Evolutionary conservation across 2,329 filamentous ascomycete genomes (phyloP), one percentile per base, ranked within the genome.

Genomic region (Colletotrichum gloeosporioides): DNA sequence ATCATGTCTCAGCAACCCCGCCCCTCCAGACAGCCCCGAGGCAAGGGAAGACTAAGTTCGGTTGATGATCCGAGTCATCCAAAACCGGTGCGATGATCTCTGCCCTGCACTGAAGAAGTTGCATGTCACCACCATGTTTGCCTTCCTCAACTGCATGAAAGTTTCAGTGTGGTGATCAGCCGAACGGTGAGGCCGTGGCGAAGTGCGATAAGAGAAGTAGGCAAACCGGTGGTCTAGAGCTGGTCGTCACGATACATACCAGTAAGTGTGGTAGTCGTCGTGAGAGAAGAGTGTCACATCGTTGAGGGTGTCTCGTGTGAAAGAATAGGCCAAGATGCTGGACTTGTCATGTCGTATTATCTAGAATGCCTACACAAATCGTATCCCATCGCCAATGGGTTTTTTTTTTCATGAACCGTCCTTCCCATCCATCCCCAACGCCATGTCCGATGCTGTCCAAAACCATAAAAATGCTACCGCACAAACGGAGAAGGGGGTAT

Each of bases 401-500:
- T 44, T 18, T 44, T 57, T 4, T 59, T 25, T 59, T 59, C n/a
- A 36, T 36, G 22, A 36, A 7, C 18, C 15, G 15, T n/a, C 59
- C 31, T 8, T 32, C 12, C 31, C 15, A 29, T 31, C 13, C 36
- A 16, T 18, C 7, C 9, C 18, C 22, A 61, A 22, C 49, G 53
- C 66, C 66, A 9, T 61, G 13, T 22, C 32, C 53, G 61, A 66
- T 66, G 63, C 39, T 53, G 0, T 31, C 31, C 25, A 49, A 29
- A 53, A 66, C 29, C 16, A 44, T 44, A n/a, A 2, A 13, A 36
- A 31, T 29, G 4, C 16, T 22, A 3, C 57, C n/a, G 53, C 9
- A 53, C 55, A 36, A 49, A n/a, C 3, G 25, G 27, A 27, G n/a
- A 36, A 44, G 53, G 39, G 65, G 71, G 49, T 69, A 75, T 77